Evolutionary conservation across 805 yeast genomes (phyloP), one percentile per base, ranked within the genome.

Genomic region (Phaffomyces opuntiae): DNA sequence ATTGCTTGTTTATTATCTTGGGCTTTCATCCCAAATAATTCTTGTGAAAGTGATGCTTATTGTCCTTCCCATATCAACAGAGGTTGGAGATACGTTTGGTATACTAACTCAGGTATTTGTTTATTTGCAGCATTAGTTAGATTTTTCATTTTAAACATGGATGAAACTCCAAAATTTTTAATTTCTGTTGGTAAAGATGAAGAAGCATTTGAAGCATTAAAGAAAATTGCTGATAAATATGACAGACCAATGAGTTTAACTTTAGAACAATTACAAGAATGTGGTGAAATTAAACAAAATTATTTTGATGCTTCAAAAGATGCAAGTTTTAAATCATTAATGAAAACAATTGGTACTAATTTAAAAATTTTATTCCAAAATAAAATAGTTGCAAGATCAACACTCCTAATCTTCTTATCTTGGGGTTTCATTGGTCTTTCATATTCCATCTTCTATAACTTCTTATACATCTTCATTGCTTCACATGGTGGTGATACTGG

Each of bases 31-130:
- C 72, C 80, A 25, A 67, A 69, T 43, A 61, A 67, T 52, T 69
- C 75, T 2, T 77, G 83, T 56, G 54, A 60, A 13, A 56, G 69
- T 62, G 48, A 57, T 6, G 69, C 60, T 21, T 39, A 64, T 40
- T 78, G 83, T 60, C 68, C 68, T 25, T 68, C 73, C 9, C 49
- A 49, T n/a, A 55, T 63, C 33, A 78, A 77, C 59, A 68, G 73
- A 59, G 83, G 83, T 42, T 78, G 83, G 83, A 67, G 83, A 57
- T 78, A 78, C 58, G 65, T 68, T 44, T 74, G 77, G 71, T 78
- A 67, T 57, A 68, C 70, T 32, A 72, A 76, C 57, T 73, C 79
- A 7, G 80, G 72, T 27, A 62, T 78, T 48, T 75, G 78, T 38
- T 36, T 70, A 38, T 65, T 67, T 52, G 73, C 71, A 49, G 76